A percentile compares a stretch with the other conserved stretches of the same genome.
These are phyloP conservation scores for Tulasnella sp. DNA, from an alignment of 768 basidiomycete species.

Conservation along the genomic window DNA sequence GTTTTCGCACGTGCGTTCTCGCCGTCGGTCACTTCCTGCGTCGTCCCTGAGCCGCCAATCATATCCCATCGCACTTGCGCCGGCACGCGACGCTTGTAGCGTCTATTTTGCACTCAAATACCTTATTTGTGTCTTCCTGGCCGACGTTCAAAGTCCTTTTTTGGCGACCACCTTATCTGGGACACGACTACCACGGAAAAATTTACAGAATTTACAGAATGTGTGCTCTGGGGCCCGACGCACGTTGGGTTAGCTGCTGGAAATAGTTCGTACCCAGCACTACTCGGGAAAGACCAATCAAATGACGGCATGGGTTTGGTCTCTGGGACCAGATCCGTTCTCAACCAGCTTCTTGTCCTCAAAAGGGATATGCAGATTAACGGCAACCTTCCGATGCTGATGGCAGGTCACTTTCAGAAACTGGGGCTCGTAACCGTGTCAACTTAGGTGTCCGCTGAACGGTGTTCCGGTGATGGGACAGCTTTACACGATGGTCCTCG, in stretches of 20 bases:
- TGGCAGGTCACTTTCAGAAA: background rate
- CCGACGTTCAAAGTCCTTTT: background rate
- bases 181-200: background rate
- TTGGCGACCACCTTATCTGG: background rate
- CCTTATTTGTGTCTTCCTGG: background rate
- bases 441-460: background rate
- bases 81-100: background rate
- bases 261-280: background rate
- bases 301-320: background rate
- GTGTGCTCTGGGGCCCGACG: background rate
- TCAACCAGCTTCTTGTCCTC: background rate
- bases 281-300: background rate
- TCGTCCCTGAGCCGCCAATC: background rate
- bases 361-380: background rate
- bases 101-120: background rate
- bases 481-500: background rate
- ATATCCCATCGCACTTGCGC: background rate
- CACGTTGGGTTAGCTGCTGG: background rate
- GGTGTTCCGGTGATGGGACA: background rate
- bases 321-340: background rate
- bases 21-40: background rate
- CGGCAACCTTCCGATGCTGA: background rate
- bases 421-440: background rate
- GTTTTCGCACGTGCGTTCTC: conserved; percentile 3
- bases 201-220: background rate